Conservation (phyloP, 2,329 filamentous ascomycete species). For the Cladophialophora chaetospira region DNA sequence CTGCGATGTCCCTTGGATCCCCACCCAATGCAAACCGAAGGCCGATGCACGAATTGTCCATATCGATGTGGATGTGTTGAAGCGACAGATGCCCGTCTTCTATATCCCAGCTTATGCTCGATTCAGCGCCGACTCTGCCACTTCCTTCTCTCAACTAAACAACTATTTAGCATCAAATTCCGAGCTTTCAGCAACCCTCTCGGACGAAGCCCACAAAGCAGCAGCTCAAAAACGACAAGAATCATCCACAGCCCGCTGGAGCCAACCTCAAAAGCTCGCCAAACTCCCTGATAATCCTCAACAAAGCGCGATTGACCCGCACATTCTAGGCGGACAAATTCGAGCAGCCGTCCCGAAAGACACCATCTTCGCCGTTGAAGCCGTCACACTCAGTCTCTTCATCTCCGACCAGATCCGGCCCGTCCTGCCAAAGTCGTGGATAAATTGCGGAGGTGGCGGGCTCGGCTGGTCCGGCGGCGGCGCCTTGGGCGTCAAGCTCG, state of each 20-base stretch:
- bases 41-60: constrained; percentile 62
- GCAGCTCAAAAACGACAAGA: constrained; percentile 47
- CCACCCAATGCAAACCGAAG: constrained; percentile 68
- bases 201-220: constrained; percentile 36
- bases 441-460: constrained; percentile 79
- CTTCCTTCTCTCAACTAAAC: constrained; percentile 69
- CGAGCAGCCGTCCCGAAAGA: constrained; percentile 61
- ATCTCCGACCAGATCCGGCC: constrained; percentile 72
- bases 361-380: constrained; percentile 76
- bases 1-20: constrained; percentile 92
- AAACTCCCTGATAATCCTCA: constrained; percentile 54
- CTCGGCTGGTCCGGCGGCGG: constrained; percentile 79
- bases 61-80: constrained; percentile 67
- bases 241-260: constrained; percentile 61
- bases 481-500: constrained; percentile 75
- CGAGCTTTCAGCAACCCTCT: constrained; percentile 46
- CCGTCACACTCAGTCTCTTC: constrained; percentile 70
- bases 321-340: constrained; percentile 59
- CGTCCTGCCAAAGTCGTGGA: constrained; percentile 69
- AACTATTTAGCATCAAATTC: constrained; percentile 57
- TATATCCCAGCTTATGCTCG: constrained; percentile 68
- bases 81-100: constrained; percentile 72
- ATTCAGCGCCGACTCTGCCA: constrained; percentile 67
- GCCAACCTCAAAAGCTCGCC: constrained; percentile 60
- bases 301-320: constrained; percentile 62